Evolutionary conservation across 2,329 filamentous ascomycete species (phyloP).

Genomic region (Hortaea sp.): DNA sequence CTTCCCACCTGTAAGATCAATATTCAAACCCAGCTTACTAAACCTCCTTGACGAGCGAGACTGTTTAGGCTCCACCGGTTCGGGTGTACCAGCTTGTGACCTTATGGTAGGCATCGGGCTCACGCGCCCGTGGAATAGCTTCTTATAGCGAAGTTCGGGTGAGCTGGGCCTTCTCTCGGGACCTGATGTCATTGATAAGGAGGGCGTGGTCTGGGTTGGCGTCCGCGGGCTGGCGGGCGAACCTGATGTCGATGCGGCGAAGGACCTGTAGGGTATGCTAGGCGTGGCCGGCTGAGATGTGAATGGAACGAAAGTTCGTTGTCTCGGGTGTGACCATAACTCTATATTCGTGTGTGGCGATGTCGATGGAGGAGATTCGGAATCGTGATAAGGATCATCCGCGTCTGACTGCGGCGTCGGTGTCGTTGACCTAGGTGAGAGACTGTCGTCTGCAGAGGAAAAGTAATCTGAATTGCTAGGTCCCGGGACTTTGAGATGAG

Average conservation of each 20-base stretch:
- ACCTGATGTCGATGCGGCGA: background rate
- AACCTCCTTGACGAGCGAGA: background rate
- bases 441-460: conserved; percentile 5
- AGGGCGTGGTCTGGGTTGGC: background rate
- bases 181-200: conserved; percentile 1
- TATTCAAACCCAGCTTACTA: conserved; percentile 6
- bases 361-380: conserved; percentile 13
- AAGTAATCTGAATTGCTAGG: conserved; percentile 1
- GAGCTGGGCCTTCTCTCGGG: conserved; percentile 19
- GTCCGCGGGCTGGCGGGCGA: conserved; percentile 3
- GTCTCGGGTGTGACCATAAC: conserved; percentile 12
- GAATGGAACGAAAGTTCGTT: conserved; percentile 1
- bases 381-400: conserved; percentile 1
- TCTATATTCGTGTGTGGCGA: conserved; percentile 19
- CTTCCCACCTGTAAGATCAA: conserved; percentile 16
- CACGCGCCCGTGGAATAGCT: conserved; percentile 26
- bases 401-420: conserved; percentile 1
- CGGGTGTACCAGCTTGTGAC: conserved; percentile 4
- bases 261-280: conserved; percentile 8
- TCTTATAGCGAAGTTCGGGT: conserved; percentile 32
- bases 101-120: conserved; percentile 5
- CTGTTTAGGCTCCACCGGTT: background rate
- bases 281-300: conserved; percentile 21
- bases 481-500: background rate
- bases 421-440: background rate